Evolutionary conservation across 805 yeast genomes (phyloP), one percentile per base, ranked within the genome.

Genomic region (Teunomyces gatunensis): DNA sequence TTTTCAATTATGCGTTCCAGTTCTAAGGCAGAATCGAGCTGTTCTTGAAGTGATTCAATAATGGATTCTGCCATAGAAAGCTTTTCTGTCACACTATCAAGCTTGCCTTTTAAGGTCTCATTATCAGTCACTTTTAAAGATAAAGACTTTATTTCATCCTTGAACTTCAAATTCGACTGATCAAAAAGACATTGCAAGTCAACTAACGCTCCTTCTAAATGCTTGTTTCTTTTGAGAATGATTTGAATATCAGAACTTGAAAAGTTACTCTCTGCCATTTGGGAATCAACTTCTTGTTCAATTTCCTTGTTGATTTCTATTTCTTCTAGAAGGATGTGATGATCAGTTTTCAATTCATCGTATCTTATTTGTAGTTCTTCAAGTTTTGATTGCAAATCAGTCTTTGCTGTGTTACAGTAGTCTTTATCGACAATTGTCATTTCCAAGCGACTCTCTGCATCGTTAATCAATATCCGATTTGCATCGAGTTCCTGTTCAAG

Each of bases 381-480:
- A 13, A 71, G 49, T 42, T 66, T 67, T 1, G 40, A 43, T 2
- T 48, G 48, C 27, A 79, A 52, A 2, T 54, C 49, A 4, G 58
- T 60, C 39, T 67, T 71, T n/a, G 66, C 60, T 4, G 68, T 69
- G 5, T 60, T 61, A 4, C 75, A 51, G 30, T 66, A 67, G 29
- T 73, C 81, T 39, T 74, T 71, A 37, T 83, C 87, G 0, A 78
- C 69, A 1, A 57, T 39, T 2, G 56, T 28, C 55, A 59, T 61
- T 44, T 72, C 77, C 28, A 69, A 45, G 11, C 52, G 43, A 2
- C 53, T 39, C 45, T 68, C 69, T 12, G 62, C 47, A 1, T 46
- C 45, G 2, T 45, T 35, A 2, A 48, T 42, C 1, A 35, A 40
- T 2, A 32, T 33, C 7, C 44, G 39, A 12, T 47, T 39, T 2